Conservation (phyloP, 176 grass and related monocot species). For the Lolium multiflorum region DNA sequence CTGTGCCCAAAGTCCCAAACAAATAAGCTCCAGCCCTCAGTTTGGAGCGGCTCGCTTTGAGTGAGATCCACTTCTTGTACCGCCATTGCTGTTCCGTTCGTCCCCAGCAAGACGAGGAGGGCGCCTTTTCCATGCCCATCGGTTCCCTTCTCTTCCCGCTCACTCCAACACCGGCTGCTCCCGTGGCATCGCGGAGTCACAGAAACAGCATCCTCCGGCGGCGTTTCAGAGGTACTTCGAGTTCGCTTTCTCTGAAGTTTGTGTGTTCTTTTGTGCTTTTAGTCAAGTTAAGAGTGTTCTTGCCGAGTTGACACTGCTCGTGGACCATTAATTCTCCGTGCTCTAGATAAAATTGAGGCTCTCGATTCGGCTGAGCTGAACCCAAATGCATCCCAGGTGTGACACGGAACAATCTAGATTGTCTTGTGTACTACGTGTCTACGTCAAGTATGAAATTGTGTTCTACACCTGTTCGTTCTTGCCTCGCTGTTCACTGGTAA, state of each 20-base stretch:
- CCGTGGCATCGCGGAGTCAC: neutral
- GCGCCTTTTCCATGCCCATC: conserved; percentile 19
- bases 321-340: neutral
- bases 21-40: neutral
- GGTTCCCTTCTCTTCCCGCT: neutral
- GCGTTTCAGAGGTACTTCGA: conserved; percentile 11
- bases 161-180: neutral
- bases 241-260: neutral
- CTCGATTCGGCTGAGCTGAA: neutral
- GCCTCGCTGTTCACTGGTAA: neutral
- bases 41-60: conserved; percentile 36
- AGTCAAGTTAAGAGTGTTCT: neutral
- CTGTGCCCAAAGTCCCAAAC: neutral
- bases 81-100: conserved; percentile 8
- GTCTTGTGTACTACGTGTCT: too few relatives aligned
- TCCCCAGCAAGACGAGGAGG: conserved; percentile 19
- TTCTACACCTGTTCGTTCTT: neutral
- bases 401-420: neutral
- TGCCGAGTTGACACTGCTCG: neutral
- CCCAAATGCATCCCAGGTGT: neutral
- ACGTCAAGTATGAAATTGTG: neutral
- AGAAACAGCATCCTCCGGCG: neutral
- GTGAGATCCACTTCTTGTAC: conserved; percentile 41
- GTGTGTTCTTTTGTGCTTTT: neutral
- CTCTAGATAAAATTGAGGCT: neutral